Evolutionary conservation across 352 stramenopile species (phyloP).

Genomic region (Phytophthora rubi): DNA sequence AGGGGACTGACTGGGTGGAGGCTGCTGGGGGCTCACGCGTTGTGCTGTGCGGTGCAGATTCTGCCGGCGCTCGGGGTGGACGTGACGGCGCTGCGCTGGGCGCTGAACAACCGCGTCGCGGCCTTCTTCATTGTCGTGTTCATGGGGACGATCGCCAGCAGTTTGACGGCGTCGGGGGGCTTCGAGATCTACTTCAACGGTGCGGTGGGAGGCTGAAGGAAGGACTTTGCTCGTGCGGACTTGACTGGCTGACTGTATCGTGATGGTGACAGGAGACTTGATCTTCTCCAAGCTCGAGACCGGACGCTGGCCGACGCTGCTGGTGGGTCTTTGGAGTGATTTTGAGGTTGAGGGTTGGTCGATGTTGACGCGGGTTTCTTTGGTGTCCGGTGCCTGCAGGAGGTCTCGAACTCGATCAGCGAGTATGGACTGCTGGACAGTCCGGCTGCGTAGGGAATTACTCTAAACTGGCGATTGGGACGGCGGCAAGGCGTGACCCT

Average conservation of each 20-base stretch:
- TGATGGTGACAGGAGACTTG: constrained; percentile 51
- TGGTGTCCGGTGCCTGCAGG: constrained; percentile 5
- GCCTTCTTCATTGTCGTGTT: constrained; percentile 75
- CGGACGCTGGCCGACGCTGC: constrained; percentile 68
- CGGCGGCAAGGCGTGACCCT: not conserved
- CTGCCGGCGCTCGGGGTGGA: constrained; percentile 56
- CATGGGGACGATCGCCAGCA: constrained; percentile 66
- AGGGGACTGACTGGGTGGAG: too few species aligned
- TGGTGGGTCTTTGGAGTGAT: constrained; percentile 42
- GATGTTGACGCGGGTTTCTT: not conserved
- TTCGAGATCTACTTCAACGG: constrained; percentile 89
- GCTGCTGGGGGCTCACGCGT: not conserved
- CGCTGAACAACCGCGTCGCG: constrained; percentile 71
- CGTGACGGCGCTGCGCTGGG: constrained; percentile 62
- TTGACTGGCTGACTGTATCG: constrained; percentile 12
- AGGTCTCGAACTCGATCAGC: constrained; percentile 32
- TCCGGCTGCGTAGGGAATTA: constrained; percentile 6
- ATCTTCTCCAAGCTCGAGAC: constrained; percentile 80
- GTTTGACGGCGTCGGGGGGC: constrained; percentile 69
- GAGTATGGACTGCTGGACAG: constrained; percentile 32
- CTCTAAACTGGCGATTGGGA: not conserved
- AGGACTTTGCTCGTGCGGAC: not conserved
- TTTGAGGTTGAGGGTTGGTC: not conserved
- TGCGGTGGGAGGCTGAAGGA: constrained; percentile 17
- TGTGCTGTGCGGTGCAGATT: constrained; percentile 39